phyloP scores from a whole-genome alignment of 768 basidiomycete genomes.

The Russula griseocarnosa region DNA sequence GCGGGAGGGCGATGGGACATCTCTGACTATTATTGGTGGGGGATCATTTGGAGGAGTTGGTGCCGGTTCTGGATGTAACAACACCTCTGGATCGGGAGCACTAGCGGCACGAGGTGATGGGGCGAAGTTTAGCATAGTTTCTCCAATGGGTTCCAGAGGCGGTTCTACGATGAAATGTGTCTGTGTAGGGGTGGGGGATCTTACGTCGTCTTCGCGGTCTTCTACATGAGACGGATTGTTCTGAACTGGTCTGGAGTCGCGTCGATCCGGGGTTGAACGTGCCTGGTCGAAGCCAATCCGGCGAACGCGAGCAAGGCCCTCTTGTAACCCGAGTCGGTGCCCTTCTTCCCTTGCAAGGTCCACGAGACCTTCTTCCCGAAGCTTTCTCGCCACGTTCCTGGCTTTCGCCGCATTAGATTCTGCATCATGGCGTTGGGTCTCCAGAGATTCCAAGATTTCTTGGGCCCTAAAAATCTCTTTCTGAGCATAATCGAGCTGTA shows the following conservation, averaged over 20 bases:
- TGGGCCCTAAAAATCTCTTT: constrained; percentile 56
- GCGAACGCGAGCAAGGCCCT: constrained; percentile 43
- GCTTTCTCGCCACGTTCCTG: constrained; percentile 43
- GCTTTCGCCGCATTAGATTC: constrained; percentile 46
- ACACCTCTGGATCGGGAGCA: constrained; percentile 2
- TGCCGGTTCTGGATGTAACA: constrained; percentile 1
- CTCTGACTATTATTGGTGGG: constrained; percentile 15
- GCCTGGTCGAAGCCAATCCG: constrained; percentile 34
- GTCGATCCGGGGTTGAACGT: constrained; percentile 24
- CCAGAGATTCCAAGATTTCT: constrained; percentile 46
- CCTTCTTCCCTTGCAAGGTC: constrained; percentile 54
- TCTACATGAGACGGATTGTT: constrained; percentile 7
- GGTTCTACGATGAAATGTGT: neutral
- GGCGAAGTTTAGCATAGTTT: constrained; percentile 26
- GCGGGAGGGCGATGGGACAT: constrained; percentile 15
- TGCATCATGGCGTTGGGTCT: constrained; percentile 47
- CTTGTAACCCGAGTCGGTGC: constrained; percentile 46
- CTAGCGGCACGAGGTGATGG: constrained; percentile 8
- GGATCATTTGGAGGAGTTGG: neutral
- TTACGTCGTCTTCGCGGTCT: constrained; percentile 15
- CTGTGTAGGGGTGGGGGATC: neutral
- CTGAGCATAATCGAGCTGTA: constrained; percentile 56
- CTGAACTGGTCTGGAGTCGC: constrained; percentile 4
- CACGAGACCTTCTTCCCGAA: constrained; percentile 47
- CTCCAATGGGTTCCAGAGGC: constrained; percentile 27